Evolutionary conservation across 2,329 filamentous ascomycete species (phyloP).

Genomic region (Hawksworthiomyces lignivorus): DNA sequence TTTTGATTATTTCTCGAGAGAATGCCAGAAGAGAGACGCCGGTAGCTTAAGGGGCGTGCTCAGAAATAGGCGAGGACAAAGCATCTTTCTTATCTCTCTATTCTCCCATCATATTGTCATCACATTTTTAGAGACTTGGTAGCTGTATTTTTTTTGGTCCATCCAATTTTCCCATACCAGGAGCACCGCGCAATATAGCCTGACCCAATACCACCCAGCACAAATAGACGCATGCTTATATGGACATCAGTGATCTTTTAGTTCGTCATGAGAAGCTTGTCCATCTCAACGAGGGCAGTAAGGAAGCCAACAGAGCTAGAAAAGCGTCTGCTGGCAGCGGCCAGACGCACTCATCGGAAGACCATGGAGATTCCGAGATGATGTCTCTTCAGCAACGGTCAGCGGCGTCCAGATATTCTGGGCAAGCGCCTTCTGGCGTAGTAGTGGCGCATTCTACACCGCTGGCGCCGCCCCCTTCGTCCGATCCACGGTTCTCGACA

Average conservation of each 20-base stretch:
- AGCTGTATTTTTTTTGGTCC: no score
- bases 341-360: constrained; percentile 37
- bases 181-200: no score
- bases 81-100: no score
- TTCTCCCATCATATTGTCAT: no score
- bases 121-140: no score
- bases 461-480: constrained; percentile 26
- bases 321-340: constrained; percentile 42
- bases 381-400: constrained; percentile 32
- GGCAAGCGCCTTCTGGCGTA: constrained; percentile 21
- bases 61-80: no score
- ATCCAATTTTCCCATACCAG: no score
- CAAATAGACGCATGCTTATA: constrained; percentile 47
- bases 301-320: constrained; percentile 42
- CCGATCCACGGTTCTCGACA: constrained; percentile 38
- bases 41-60: no score
- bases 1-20: no score
- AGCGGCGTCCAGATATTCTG: constrained; percentile 18
- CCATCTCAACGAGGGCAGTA: constrained; percentile 53
- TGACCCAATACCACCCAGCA: no score
- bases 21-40: no score
- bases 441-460: constrained; percentile 2
- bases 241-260: constrained; percentile 57
- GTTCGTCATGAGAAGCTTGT: constrained; percentile 58
- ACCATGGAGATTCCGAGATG: constrained; percentile 38